Percentiles rank a stretch among this genome's conserved stretches.
These are phyloP conservation scores for Comarum palustre DNA, from an alignment of 306 rosid genomes.

Conservation along the genomic window DNA sequence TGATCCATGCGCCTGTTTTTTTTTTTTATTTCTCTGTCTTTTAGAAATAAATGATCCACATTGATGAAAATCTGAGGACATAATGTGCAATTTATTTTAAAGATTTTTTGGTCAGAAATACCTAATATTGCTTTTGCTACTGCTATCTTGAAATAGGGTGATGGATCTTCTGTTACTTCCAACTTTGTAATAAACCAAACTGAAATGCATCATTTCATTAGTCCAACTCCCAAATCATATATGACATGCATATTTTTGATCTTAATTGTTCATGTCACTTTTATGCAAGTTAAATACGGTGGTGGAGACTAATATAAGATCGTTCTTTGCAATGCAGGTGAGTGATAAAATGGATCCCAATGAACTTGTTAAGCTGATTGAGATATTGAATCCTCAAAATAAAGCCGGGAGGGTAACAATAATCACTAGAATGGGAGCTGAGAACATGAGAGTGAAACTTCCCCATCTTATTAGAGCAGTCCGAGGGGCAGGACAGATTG, in stretches of 20 bases:
- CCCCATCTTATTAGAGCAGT: conserved; percentile 96
- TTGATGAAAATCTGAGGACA: neutral
- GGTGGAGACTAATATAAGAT: conserved; percentile 18
- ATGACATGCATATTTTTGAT: neutral
- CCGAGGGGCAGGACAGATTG: conserved; percentile 80
- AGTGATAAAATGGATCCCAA: conserved; percentile 96
- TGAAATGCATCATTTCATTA: neutral
- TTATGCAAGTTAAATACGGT: neutral
- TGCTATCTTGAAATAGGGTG: neutral
- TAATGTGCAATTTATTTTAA: neutral
- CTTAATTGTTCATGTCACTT: neutral
- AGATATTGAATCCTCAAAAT: conserved; percentile 89
- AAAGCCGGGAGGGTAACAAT: conserved; percentile 91
- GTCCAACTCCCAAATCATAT: neutral
- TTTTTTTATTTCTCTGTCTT: neutral
- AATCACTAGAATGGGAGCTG: conserved; percentile 98
- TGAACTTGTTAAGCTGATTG: conserved; percentile 83
- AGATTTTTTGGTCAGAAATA: neutral
- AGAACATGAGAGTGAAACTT: conserved; percentile 98
- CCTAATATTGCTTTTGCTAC: neutral
- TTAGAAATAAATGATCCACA: neutral
- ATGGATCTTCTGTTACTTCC: neutral
- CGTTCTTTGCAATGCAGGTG: conserved; percentile 47
- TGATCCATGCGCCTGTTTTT: neutral
- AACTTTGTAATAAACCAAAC: neutral